Evolutionary conservation across 768 basidiomycete species (phyloP).

Genomic region (Lentinula raphanica): DNA sequence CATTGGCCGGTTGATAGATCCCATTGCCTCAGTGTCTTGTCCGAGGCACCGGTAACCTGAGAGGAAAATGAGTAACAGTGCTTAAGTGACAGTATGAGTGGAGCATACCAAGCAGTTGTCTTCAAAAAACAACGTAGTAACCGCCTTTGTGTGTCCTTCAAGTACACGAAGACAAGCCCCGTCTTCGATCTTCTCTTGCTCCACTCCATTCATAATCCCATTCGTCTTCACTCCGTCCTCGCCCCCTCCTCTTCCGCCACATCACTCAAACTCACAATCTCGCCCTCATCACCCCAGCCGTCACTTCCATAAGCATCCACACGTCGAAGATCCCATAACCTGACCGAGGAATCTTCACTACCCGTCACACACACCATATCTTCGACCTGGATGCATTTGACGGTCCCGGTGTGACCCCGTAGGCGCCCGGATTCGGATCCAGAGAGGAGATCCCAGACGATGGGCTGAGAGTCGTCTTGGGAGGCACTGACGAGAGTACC

Average conservation of each 20-base stretch:
- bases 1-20: slow-evolving; percentile 96
- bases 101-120: slow-evolving; percentile 82
- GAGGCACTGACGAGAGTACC: slow-evolving; percentile 88
- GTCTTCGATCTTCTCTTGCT: slow-evolving; percentile 28
- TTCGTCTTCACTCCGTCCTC: slow-evolving; percentile 33
- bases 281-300: slow-evolving; percentile 38
- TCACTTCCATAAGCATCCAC: slow-evolving; percentile 72
- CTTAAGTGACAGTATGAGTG: background rate
- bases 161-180: slow-evolving; percentile 65
- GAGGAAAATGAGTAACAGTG: slow-evolving; percentile 11
- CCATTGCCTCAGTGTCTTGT: slow-evolving; percentile 98
- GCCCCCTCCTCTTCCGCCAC: slow-evolving; percentile 60
- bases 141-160: slow-evolving; percentile 90
- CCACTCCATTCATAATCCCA: slow-evolving; percentile 31
- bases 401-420: slow-evolving; percentile 71
- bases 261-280: slow-evolving; percentile 54
- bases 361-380: slow-evolving; percentile 88
- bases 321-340: slow-evolving; percentile 86
- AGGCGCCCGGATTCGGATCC: slow-evolving; percentile 85
- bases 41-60: slow-evolving; percentile 94
- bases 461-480: slow-evolving; percentile 78
- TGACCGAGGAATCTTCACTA: slow-evolving; percentile 77
- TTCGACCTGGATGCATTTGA: slow-evolving; percentile 93
- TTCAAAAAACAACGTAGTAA: slow-evolving; percentile 93
- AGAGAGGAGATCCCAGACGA: slow-evolving; percentile 91